These are phyloP conservation scores for Populus deltoides DNA, from an alignment of 345 rosid species.

Conservation along the genomic window DNA sequence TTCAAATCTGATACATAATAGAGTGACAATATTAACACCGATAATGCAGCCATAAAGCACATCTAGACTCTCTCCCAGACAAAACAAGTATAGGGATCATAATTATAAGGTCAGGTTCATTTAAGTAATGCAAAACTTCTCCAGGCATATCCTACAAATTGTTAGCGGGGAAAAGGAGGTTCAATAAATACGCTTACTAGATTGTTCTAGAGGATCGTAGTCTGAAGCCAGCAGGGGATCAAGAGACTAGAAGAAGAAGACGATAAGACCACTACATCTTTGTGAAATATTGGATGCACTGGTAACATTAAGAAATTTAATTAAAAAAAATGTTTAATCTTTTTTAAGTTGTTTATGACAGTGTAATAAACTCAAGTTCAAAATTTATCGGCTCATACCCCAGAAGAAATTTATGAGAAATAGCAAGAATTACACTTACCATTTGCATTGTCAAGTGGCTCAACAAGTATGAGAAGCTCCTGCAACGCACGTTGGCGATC, in stretches of 20 bases:
- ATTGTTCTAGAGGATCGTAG: not conserved
- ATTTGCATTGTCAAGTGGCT: constrained; percentile 92
- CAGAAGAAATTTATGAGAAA: not conserved
- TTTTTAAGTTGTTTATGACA: not conserved
- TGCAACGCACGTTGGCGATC: constrained; percentile 76
- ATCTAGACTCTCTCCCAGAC: not conserved
- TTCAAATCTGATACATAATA: constrained; percentile 54
- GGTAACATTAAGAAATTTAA: not conserved
- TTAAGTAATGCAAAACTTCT: not conserved
- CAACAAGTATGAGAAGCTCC: constrained; percentile 82
- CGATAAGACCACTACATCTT: not conserved
- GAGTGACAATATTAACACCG: not conserved
- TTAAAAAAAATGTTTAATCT: not conserved
- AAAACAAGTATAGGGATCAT: not conserved
- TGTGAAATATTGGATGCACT: not conserved
- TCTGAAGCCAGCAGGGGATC: not conserved
- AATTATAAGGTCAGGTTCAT: not conserved
- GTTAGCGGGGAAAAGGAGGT: not conserved
- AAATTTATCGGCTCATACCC: not conserved
- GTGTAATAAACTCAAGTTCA: not conserved
- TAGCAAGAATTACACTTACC: constrained; percentile 36
- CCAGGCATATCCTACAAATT: not conserved
- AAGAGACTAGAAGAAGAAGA: not conserved
- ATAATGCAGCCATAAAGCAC: not conserved
- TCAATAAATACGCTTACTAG: not conserved